Evolutionary conservation across 768 basidiomycete species (phyloP), one percentile per base, ranked within the genome.

Genomic region (Mycena alexandri): DNA sequence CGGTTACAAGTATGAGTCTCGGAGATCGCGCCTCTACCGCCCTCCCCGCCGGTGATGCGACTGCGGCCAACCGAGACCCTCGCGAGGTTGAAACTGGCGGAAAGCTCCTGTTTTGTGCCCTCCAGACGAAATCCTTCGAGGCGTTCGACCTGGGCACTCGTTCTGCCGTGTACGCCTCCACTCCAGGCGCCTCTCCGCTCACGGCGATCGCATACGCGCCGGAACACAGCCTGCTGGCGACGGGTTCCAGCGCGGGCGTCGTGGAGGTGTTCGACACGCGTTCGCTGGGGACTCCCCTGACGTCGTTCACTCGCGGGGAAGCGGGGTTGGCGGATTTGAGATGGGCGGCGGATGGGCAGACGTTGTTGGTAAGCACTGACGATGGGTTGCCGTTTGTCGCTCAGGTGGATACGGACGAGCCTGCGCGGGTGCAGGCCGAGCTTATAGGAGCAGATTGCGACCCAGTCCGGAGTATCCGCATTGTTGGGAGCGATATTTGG

Each of bases 301-400:
- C 79, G 0, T 78, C 81, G 5, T 88, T 85, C 65, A 74, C 72
- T 19, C 79, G 87, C 22, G 84, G 85, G 68, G 79, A 80, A 6
- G 84, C 86, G 5, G 80, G 78, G 2, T 79, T 91, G 6, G 86
- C 87, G 59, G 85, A 85, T 66, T 55, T 91, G 5, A 74, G 74
- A 1, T 85, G 86, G 59, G 61, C 79, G 6, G 64, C 65, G 5
- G 72, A 71, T 4, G 77, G 75, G 12, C 74, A 81, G 2, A 78
- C 77, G 7, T 65, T 91, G 54, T 83, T 81, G 3, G 79, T 90
- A 1, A 86, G 84, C 3, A 86, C 86, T 1, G 80, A 82, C 47
- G 90, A 91, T 72, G 90, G 90, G 2, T 78, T 91, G 38, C 87
- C 90, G 0, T 91, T 84, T 70, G 72, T 89, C 19, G 86, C 86